Evolutionary conservation across 2,329 filamentous ascomycete genomes (phyloP).

Genomic region (Pseudogymnoascus sp.): DNA sequence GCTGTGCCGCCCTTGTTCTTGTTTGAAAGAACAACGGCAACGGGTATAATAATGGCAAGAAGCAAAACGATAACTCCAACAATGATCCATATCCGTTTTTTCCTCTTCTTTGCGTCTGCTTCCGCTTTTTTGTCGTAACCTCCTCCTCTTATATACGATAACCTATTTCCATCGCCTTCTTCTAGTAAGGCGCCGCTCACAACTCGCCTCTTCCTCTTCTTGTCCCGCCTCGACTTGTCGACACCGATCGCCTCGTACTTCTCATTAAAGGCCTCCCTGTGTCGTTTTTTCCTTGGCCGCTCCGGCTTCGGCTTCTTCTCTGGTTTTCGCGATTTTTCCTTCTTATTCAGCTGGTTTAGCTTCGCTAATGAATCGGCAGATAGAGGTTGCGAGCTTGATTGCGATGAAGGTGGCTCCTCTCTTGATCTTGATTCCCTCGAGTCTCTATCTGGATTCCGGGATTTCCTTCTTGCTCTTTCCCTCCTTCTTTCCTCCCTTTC

Average conservation of each 20-base stretch:
- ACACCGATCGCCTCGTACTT: constrained; percentile 16
- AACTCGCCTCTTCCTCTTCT: constrained; percentile 47
- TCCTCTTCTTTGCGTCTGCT: constrained; percentile 42
- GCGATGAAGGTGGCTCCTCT: constrained; percentile 15
- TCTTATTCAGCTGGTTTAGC: constrained; percentile 23
- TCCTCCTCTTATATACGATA: constrained; percentile 42
- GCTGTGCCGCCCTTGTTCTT: constrained; percentile 38
- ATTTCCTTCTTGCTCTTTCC: background rate
- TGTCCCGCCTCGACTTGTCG: constrained; percentile 21
- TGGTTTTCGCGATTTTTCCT: constrained; percentile 12
- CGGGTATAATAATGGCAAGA: constrained; percentile 58
- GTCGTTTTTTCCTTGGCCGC: constrained; percentile 17
- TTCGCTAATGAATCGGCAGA: constrained; percentile 26
- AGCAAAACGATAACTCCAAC: constrained; percentile 45
- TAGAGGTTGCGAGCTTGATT: constrained; percentile 22
- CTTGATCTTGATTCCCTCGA: background rate
- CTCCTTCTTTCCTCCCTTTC: background rate
- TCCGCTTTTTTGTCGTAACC: constrained; percentile 33
- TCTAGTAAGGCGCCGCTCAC: constrained; percentile 63
- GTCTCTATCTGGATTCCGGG: background rate
- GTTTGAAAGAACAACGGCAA: constrained; percentile 58
- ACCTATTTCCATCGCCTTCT: constrained; percentile 50
- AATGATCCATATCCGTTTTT: constrained; percentile 56
- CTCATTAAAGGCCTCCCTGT: constrained; percentile 20
- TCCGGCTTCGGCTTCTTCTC: background rate